Percentiles rank a stretch among this genome's conserved stretches.
Conservation (phyloP, 176 grass and related monocot species). For the Ensete ventricosum region DNA sequence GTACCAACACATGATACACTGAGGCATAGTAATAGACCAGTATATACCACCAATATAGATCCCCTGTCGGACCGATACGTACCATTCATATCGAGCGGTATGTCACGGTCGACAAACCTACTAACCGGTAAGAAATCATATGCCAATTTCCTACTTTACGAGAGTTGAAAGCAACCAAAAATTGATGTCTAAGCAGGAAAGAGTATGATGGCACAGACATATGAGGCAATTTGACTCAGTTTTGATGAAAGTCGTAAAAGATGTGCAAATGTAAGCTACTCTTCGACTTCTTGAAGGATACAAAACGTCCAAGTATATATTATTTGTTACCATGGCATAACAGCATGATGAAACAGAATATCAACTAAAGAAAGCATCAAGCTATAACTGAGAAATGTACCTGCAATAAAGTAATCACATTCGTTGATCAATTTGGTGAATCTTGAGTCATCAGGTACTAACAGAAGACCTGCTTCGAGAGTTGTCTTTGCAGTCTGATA, state of each 20-base stretch:
- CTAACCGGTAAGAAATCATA: neutral
- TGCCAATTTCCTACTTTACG: neutral
- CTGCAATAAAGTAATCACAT: slow-evolving; percentile 40
- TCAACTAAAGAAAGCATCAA: neutral
- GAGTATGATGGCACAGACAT: neutral
- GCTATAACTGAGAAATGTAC: slow-evolving; percentile 1
- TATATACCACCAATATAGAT: too few species aligned
- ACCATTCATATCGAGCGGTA: too few species aligned
- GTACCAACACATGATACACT: too few species aligned
- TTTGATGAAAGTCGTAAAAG: neutral
- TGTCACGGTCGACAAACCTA: too few species aligned
- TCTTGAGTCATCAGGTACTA: slow-evolving; percentile 42
- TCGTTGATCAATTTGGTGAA: slow-evolving; percentile 39
- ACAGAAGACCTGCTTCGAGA: slow-evolving; percentile 32
- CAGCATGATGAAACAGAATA: neutral
- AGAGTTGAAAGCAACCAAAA: neutral
- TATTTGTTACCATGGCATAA: neutral
- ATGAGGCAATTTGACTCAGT: neutral
- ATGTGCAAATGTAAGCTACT: neutral
- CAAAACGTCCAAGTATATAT: neutral
- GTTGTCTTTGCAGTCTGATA: slow-evolving; percentile 41
- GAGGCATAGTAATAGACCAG: too few species aligned
- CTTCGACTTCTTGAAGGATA: neutral
- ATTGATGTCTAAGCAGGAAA: neutral
- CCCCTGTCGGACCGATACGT: too few species aligned